Base-by-base conservation (phyloP, 768 basidiomycete genomes). In the Suillus alpinus region DNA sequence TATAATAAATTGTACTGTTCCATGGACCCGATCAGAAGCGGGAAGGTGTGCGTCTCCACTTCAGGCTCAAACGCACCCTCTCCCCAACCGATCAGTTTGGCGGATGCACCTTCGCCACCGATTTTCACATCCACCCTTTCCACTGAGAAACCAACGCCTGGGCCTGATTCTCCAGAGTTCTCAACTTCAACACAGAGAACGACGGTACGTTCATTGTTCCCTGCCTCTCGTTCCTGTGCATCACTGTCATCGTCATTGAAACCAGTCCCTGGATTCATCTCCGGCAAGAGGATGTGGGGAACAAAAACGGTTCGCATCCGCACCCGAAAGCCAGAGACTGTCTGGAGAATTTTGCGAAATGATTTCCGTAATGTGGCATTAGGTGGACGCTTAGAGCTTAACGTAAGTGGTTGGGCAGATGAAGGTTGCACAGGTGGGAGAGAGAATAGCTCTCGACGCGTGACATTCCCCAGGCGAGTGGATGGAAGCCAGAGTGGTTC, bases 221-320 rank as follows among this genome's bases (percentile, higher is more conserved):
- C 88, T 43, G 89, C 89, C 62, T 86, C 78, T 37, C 77, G 71
- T 55, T 81, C 76, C 63, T 79, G 77, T 31, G 71, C 75, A 31
- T 74, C 71, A 20, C 58, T 39, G 18, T 62, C 58, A 32, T 77
- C 78, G 6, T 78, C 78, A 4, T 69, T 60, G 4, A 71, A 70
- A 13, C 70, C 65, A 14, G 53, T 58, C 39, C 55, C 10, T 37
- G 66, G 51, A 9, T 50, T 50, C 18, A 58, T 61, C 60, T 81
- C 81, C 2, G 86, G 84, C 4, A 93, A 75, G 49, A 94, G 79
- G 23, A 95, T 83, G 65, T 92, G 88, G 0, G 95, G 95, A 12
- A 95, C 87, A 64, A 95, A 93, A 6, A 94, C 89, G 0, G 94
- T 95, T n/a, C 94, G 84, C 95, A 96, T 96, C 37, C 94, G 86